Evolutionary conservation across 164 flowering plant genomes (phyloP).

Genomic region (Pachysandra terminalis): DNA sequence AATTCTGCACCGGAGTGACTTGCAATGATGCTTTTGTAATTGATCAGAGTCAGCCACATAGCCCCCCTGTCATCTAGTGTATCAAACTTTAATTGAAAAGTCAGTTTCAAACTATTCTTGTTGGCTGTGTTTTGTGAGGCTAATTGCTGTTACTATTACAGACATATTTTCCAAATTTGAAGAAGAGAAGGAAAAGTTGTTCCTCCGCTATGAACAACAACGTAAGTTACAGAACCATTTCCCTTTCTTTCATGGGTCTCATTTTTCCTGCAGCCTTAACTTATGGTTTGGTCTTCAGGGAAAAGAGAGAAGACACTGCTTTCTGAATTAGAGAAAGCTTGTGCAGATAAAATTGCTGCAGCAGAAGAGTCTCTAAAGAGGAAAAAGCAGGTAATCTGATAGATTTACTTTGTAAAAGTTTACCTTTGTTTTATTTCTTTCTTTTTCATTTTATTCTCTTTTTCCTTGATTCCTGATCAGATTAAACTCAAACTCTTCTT

Average conservation of each 20-base stretch:
- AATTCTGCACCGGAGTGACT: too few species aligned
- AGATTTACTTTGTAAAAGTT: background rate
- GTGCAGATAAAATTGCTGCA: constrained; percentile 58
- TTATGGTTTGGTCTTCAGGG: constrained; percentile 38
- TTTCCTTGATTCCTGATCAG: too few species aligned
- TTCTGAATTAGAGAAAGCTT: constrained; percentile 64
- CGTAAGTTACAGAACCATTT: constrained; percentile 41
- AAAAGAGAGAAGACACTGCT: constrained; percentile 79
- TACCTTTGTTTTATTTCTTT: background rate
- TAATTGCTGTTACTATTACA: constrained; percentile 28
- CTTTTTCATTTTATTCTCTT: background rate
- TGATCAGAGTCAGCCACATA: too few species aligned
- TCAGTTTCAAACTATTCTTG: background rate
- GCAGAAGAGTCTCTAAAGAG: constrained; percentile 75
- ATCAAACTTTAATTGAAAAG: background rate
- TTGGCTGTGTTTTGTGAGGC: background rate
- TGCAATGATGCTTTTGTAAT: too few species aligned
- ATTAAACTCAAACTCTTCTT: too few species aligned
- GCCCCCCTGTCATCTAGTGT: too few species aligned
- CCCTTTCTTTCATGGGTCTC: background rate
- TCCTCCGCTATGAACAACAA: constrained; percentile 67
- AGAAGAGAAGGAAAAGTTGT: constrained; percentile 74
- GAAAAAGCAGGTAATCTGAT: constrained; percentile 63
- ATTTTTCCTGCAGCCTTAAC: constrained; percentile 3
- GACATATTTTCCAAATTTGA: constrained; percentile 75